Conservation (phyloP, 2,329 filamentous ascomycete genomes). For the Calonectria henricotiae region DNA sequence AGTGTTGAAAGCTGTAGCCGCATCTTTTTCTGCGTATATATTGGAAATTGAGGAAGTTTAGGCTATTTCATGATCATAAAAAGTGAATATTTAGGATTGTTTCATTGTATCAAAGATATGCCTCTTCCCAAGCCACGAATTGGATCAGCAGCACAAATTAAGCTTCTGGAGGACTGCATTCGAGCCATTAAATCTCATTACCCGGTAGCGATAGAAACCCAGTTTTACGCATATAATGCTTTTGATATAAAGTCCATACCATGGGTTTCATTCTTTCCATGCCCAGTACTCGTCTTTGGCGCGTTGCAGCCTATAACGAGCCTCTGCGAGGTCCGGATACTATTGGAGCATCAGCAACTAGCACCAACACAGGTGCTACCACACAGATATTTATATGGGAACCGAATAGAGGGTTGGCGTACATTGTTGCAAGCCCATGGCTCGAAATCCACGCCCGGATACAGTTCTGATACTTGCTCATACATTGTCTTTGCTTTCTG, state of each 20-base stretch:
- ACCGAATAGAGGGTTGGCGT: not conserved
- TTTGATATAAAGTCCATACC: not conserved
- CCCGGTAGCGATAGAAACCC: not conserved
- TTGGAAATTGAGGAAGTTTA: too few species aligned
- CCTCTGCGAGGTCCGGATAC: not conserved
- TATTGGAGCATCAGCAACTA: not conserved
- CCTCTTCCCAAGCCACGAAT: too few species aligned
- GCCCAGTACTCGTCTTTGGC: slow-evolving; percentile 11
- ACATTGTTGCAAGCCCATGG: slow-evolving; percentile 6
- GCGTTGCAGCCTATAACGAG: not conserved
- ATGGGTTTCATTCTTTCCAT: not conserved
- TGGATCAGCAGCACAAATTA: too few species aligned
- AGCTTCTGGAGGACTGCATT: too few species aligned
- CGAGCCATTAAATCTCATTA: not conserved
- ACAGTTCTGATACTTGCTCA: not conserved
- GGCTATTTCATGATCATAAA: too few species aligned
- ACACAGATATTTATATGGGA: too few species aligned
- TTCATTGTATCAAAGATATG: too few species aligned
- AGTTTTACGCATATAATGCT: not conserved
- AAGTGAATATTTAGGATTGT: too few species aligned
- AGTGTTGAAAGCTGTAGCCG: too few species aligned
- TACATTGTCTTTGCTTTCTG: not conserved
- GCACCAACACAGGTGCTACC: not conserved
- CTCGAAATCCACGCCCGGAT: not conserved
- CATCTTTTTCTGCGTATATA: too few species aligned